Base-by-base conservation (phyloP, 345 rosid species). In the Combretum micranthum region DNA sequence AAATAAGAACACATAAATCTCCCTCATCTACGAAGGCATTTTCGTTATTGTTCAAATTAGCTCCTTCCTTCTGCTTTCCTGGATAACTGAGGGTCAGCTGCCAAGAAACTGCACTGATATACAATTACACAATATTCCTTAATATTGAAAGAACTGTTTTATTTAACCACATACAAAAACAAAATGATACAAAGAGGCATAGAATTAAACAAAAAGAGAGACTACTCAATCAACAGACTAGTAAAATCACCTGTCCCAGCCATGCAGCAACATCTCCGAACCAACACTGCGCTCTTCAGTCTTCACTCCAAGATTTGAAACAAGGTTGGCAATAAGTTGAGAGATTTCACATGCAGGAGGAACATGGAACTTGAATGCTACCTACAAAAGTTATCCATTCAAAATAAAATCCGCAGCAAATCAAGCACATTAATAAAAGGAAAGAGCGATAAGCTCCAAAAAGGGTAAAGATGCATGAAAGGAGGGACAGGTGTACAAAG, bases 71-170 rank as follows among this genome's bases (percentile, higher is more conserved):
- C 65, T 63, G 78, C 47, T 75, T 78, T 64, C 68, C 83, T 44
- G 69, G 79, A 61, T 63, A 53, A 50, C 66, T 82, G 62, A 93
- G 86, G 20, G 84, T 79, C 60, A 93, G 69, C 69, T 93, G 99
- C 97, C 97, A 89, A 56, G 94, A 84, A 16, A 80, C 97, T 59
- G 96, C 75, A 83, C 99, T 93, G 86, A 59, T 74, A 55, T 53
- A 67, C 42, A n/a, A 21, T 56, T 23, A 32, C 26, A 51, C 21
- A 42, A 8, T 21, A 51, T 21, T 43, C 10, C 17, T 3, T 15
- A 47, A n/a, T 43, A 32, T 5, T 32, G 39, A 11, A 32, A 32
- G 39, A 32, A 32, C 9, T 32, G 39, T 4, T 5, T 4, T 5
- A 32, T 32, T 32, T 32, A 32, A 32, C 39, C 20, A 50, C 53